Conservation (phyloP, 2,329 filamentous ascomycete species). For the Epichloe typhina region DNA sequence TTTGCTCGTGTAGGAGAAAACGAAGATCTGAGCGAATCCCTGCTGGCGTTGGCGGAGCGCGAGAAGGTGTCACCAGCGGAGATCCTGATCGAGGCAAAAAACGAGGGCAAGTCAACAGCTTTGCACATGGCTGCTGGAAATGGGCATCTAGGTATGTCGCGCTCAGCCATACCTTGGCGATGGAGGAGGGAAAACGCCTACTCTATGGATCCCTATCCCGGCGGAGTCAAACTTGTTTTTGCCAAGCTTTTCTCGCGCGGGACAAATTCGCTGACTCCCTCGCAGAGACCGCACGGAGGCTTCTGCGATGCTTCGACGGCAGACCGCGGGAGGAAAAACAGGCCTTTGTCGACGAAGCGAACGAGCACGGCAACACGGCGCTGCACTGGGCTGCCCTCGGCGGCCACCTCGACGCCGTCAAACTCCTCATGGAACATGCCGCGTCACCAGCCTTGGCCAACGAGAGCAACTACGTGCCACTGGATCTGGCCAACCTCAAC, state of each 20-base stretch:
- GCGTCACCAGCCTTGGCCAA: constrained; percentile 71
- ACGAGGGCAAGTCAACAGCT: constrained; percentile 65
- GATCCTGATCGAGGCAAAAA: constrained; percentile 56
- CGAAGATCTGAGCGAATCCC: constrained; percentile 46
- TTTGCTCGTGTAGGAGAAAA: constrained; percentile 67
- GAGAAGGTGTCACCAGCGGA: constrained; percentile 47
- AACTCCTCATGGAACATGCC: constrained; percentile 60
- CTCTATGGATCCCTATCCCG: background rate
- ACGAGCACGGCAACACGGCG: constrained; percentile 76
- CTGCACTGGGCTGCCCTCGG: constrained; percentile 91
- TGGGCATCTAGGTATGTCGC: constrained; percentile 61
- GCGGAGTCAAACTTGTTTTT: fast-evolving
- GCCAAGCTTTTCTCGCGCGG: background rate
- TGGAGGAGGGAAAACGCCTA: background rate
- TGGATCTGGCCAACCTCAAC: constrained; percentile 61
- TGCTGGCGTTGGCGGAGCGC: constrained; percentile 47
- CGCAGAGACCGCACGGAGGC: constrained; percentile 30
- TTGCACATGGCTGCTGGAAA: constrained; percentile 92
- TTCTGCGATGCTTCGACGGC: constrained; percentile 30
- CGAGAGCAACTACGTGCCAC: constrained; percentile 66
- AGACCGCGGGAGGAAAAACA: constrained; percentile 28
- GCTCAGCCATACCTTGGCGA: background rate
- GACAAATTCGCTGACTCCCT: constrained; percentile 1
- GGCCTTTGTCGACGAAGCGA: constrained; percentile 53
- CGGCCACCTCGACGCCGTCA: constrained; percentile 70